Base-by-base conservation (phyloP, 345 rosid species). In the Geranium rotundifolium region DNA sequence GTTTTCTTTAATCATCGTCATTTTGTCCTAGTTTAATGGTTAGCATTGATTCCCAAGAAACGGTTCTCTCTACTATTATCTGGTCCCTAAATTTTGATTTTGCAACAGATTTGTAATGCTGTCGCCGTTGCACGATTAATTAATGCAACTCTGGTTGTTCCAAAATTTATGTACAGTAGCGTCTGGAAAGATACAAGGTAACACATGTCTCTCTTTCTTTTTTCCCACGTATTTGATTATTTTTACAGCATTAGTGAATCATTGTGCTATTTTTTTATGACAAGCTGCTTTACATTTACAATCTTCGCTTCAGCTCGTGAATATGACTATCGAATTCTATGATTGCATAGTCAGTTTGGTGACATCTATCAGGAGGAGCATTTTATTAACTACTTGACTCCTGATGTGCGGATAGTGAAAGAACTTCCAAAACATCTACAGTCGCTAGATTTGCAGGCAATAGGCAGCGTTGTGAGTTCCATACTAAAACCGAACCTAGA, bases 151-250 rank as follows among this genome's bases (percentile, higher is more conserved):
- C 96, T 93, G 56, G 92, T 90, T 66, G 68, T 93, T 71, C 97
- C 99, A 3, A 90, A 75, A 72, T 88, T 90, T 72, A 79, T 93
- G 90, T 86, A 84, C 82, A 90, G 99, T 56, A 88, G 88, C 65
- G 99, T 93, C 59, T 90, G 97, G 97, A 85, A 76, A 65, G 99
- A 93, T 74, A 71, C 76, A 68, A 93, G 99, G 99, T 93, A 69
- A 83, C 69, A 59, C 60, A 50, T 66, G 54, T 18, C 63, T 27
- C 46, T 62, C 63, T 59, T 64, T 62, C 64, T 77, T 65, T 17
- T 7, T 52, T 17, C 56, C 16, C 17, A 3, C 19, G 14, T 58
- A 8, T 18, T n/a, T 68, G 19, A 17, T 19, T 62, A n/a, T 67
- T 19, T 10, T 56, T 18, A 49, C 29, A 8, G 8, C 41, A 8